These are phyloP conservation scores for Phytophthora ramorum DNA, from an alignment of 352 stramenopile genomes.

Conservation along the genomic window DNA sequence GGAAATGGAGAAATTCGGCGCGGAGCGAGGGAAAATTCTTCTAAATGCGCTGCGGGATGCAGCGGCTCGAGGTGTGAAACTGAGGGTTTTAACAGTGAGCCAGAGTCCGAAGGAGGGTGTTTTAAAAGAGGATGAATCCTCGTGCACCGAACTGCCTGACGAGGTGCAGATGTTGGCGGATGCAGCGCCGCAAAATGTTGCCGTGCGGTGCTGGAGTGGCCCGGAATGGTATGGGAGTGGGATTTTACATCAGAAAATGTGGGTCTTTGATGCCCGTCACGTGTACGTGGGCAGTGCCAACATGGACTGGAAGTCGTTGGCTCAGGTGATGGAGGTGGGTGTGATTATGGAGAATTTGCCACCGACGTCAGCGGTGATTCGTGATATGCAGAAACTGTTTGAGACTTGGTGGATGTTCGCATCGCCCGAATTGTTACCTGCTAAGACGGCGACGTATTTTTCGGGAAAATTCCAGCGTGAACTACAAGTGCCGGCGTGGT, in stretches of 20 bases:
- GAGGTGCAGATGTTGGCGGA: slow-evolving; percentile 63
- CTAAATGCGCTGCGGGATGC: slow-evolving; percentile 61
- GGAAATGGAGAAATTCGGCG: slow-evolving; percentile 70
- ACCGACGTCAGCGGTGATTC: slow-evolving; percentile 40
- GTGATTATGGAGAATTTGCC: slow-evolving; percentile 63
- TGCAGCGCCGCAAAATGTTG: slow-evolving; percentile 38
- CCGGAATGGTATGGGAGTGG: slow-evolving; percentile 76
- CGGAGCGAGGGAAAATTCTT: slow-evolving; percentile 57
- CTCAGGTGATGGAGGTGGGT: slow-evolving; percentile 88
- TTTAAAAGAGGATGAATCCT: slow-evolving; percentile 33
- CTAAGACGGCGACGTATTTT: slow-evolving; percentile 53
- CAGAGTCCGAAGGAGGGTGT: slow-evolving; percentile 10
- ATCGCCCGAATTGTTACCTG: slow-evolving; percentile 33
- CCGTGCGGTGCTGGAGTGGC: slow-evolving; percentile 69
- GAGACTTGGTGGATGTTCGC: slow-evolving; percentile 79
- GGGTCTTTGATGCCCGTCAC: slow-evolving; percentile 69
- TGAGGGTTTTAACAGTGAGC: slow-evolving; percentile 64
- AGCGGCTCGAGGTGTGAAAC: slow-evolving; percentile 51
- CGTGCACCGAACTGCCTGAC: slow-evolving; percentile 48
- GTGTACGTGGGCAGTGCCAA: slow-evolving; percentile 85
- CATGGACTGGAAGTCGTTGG: slow-evolving; percentile 89
- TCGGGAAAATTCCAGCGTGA: slow-evolving; percentile 64
- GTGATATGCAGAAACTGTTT: slow-evolving; percentile 71
- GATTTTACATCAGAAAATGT: slow-evolving; percentile 88
- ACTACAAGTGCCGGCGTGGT: slow-evolving; percentile 72